These are phyloP conservation scores for Gossypium davidsonii DNA, from an alignment of 441 rosid species.

Conservation along the genomic window DNA sequence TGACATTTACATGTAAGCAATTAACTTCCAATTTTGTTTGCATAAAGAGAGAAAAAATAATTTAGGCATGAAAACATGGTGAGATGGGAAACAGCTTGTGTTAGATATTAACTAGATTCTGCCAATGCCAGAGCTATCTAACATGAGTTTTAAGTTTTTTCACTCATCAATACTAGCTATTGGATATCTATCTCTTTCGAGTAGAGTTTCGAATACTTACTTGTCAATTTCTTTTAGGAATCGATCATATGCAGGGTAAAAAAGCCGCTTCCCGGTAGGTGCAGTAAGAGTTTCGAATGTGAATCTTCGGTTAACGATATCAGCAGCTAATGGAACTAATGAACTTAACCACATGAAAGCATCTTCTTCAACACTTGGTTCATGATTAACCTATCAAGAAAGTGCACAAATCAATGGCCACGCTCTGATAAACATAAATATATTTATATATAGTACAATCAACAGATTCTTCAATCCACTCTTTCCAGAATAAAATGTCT, in stretches of 20 bases:
- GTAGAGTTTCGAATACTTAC: constrained; percentile 28
- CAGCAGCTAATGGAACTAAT: constrained; percentile 60
- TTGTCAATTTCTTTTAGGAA: constrained; percentile 67
- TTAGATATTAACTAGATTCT: neutral
- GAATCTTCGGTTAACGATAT: constrained; percentile 67
- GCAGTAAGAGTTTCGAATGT: constrained; percentile 83
- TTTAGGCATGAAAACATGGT: no score
- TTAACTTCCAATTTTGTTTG: no score
- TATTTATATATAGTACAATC: neutral
- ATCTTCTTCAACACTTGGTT: constrained; percentile 71
- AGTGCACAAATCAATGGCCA: neutral
- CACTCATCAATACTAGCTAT: neutral
- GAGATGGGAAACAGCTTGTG: neutral
- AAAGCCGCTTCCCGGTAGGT: constrained; percentile 56
- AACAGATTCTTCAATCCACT: neutral
- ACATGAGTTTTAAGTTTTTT: neutral
- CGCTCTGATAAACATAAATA: neutral
- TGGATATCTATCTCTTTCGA: neutral
- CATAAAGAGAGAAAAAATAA: no score
- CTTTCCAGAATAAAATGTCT: neutral
- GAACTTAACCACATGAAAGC: constrained; percentile 78
- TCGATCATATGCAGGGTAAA: constrained; percentile 76
- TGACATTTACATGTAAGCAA: neutral
- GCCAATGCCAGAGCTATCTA: neutral
- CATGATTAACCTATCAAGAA: constrained; percentile 56